A percentile compares a stretch with the other conserved stretches of the same genome.
Evolutionary conservation across 2,329 filamentous ascomycete species (phyloP).

Genomic region (Thelonectria rubi): DNA sequence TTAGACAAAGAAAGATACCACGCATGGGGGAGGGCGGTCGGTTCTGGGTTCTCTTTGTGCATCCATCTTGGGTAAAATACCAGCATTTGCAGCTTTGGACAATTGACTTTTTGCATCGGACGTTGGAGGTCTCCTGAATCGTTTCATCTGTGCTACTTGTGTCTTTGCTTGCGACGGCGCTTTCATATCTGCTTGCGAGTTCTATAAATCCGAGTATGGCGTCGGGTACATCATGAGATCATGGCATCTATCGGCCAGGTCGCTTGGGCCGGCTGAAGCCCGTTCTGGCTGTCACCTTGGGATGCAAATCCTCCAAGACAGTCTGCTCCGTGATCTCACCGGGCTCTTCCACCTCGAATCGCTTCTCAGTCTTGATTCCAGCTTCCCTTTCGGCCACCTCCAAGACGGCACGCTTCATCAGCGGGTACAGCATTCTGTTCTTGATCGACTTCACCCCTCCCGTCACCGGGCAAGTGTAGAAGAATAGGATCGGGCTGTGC

Average conservation of each 20-base stretch:
- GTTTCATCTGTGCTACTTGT: constrained; percentile 20
- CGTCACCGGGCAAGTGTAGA: constrained; percentile 81
- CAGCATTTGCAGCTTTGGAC: constrained; percentile 42
- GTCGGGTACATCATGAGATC: constrained; percentile 9
- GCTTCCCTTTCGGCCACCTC: constrained; percentile 72
- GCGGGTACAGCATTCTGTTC: constrained; percentile 85
- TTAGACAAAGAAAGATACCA: constrained; percentile 42
- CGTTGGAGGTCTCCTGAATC: constrained; percentile 17
- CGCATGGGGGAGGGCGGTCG: constrained; percentile 36
- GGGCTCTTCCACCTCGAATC: constrained; percentile 73
- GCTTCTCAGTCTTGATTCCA: constrained; percentile 74
- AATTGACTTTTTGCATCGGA: constrained; percentile 39
- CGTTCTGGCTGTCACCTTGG: constrained; percentile 70
- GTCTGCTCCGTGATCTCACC: constrained; percentile 74
- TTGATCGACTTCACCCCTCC: constrained; percentile 75
- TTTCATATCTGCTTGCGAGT: constrained; percentile 3
- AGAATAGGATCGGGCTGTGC: constrained; percentile 74
- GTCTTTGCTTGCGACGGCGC: not conserved
- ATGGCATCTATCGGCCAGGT: constrained; percentile 66
- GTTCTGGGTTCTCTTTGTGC: constrained; percentile 38
- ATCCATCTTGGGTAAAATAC: constrained; percentile 43
- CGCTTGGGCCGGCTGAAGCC: constrained; percentile 82
- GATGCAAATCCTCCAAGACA: constrained; percentile 74
- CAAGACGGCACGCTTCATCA: constrained; percentile 74
- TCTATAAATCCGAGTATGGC: constrained; percentile 1